A percentile compares a stretch with the other conserved stretches of the same genome.
Conservation (phyloP, 202 grass and related monocot genomes). For the Setaria italica region DNA sequence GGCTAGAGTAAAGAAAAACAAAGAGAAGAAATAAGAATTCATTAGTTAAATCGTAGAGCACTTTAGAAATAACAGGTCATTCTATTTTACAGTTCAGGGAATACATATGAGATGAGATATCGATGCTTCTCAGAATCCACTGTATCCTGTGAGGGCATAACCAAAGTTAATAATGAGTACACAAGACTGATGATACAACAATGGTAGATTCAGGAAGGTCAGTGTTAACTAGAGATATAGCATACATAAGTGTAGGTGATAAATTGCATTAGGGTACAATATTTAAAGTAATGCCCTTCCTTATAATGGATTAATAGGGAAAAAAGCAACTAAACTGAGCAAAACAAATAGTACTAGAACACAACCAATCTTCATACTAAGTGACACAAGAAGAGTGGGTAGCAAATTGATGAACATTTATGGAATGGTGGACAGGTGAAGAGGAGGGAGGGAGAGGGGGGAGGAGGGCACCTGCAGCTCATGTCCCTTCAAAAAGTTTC, state of each 20-base stretch:
- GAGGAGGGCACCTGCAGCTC: not conserved
- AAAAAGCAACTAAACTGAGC: not conserved
- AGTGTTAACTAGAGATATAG: not conserved
- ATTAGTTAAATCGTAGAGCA: constrained; percentile 37
- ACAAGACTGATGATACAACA: not conserved
- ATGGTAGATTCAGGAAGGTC: not conserved
- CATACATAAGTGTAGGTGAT: not conserved
- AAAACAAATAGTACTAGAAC: not conserved
- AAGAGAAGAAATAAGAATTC: not conserved
- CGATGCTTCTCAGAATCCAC: constrained; percentile 38
- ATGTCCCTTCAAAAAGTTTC: constrained; percentile 39
- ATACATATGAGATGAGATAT: constrained; percentile 37
- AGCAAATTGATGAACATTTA: not conserved
- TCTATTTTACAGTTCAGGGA: not conserved
- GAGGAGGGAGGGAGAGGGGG: not conserved
- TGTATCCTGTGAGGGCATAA: constrained; percentile 40
- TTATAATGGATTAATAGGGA: not conserved
- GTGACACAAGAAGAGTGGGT: not conserved
- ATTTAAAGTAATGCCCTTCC: not conserved
- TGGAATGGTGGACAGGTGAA: not conserved
- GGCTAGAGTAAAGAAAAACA: constrained; percentile 50
- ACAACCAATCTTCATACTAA: not conserved
- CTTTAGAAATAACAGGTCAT: not conserved
- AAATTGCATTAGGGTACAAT: not conserved
- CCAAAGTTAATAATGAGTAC: constrained; percentile 32